Percentiles rank a stretch among this genome's conserved stretches.
Conservation (phyloP, 345 rosid species). For the Syzygium aqueum region DNA sequence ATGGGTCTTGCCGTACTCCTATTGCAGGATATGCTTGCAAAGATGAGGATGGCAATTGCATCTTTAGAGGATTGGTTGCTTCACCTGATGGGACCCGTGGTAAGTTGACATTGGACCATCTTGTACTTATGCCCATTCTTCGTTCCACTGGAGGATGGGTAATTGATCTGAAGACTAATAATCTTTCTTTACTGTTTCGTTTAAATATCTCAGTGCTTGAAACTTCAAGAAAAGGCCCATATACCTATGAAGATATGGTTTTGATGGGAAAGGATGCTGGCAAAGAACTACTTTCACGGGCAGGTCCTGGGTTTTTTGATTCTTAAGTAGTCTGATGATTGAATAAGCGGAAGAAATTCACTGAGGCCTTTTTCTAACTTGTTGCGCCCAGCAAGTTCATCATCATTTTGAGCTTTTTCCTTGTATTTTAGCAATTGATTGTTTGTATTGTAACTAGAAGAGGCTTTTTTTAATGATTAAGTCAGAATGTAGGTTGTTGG, state of each 20-base stretch:
- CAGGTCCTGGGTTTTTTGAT: conserved; percentile 86
- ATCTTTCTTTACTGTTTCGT: conserved; percentile 1
- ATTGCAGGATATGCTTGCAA: conserved; percentile 86
- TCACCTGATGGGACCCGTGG: conserved; percentile 90
- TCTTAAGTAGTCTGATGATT: conserved; percentile 10
- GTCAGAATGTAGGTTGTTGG: background rate
- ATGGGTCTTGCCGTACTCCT: conserved; percentile 98
- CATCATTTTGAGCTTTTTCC: background rate
- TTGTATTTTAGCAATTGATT: background rate
- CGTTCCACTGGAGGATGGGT: background rate
- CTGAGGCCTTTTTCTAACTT: background rate
- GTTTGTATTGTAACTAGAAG: background rate
- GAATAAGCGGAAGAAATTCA: background rate
- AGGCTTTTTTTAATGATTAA: background rate
- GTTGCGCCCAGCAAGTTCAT: background rate
- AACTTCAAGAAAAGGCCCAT: conserved; percentile 76
- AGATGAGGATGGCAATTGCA: conserved; percentile 69
- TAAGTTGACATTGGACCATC: conserved; percentile 10
- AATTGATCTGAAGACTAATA: background rate
- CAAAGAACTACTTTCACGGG: conserved; percentile 68
- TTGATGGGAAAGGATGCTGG: conserved; percentile 90
- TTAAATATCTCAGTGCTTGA: conserved; percentile 58
- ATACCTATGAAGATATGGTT: conserved; percentile 66
- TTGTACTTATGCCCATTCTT: background rate
- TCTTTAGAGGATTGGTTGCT: conserved; percentile 87